Percentiles rank a stretch among this genome's conserved stretches.
Conservation (phyloP, 2,329 filamentous ascomycete species). For the Bipolaris gigantea region DNA sequence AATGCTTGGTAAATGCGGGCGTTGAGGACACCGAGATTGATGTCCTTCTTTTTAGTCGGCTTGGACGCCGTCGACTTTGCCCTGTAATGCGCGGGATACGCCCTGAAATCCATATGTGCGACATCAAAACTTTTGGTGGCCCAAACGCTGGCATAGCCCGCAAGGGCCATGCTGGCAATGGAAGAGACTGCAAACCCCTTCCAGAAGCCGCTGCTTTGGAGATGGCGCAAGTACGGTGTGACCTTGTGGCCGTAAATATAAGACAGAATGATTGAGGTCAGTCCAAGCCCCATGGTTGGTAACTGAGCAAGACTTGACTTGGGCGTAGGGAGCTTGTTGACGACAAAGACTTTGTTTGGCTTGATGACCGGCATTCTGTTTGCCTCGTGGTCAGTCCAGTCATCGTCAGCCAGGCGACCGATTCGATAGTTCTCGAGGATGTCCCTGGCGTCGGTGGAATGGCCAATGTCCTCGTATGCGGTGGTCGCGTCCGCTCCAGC, state of each 20-base stretch:
- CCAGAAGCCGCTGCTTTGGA: conserved; percentile 15
- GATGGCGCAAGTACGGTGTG: conserved; percentile 11
- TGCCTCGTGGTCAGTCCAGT: conserved; percentile 28
- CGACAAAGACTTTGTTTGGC: conserved; percentile 10
- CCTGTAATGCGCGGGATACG: conserved; percentile 18
- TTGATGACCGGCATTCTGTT: conserved; percentile 43
- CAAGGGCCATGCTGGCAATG: conserved; percentile 10
- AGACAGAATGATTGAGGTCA: conserved; percentile 5
- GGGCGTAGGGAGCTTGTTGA: conserved; percentile 18
- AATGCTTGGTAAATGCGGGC: conserved; percentile 54
- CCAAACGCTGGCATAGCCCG: conserved; percentile 13
- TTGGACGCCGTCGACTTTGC: conserved; percentile 12
- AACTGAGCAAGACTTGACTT: conserved; percentile 11
- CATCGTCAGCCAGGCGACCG: conserved; percentile 19
- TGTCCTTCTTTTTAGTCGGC: conserved; percentile 14
- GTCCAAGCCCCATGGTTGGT: conserved; percentile 7
- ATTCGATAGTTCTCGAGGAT: conserved; percentile 46
- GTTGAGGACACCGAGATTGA: conserved; percentile 53
- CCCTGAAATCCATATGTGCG: conserved; percentile 17
- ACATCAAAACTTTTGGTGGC: conserved; percentile 15
- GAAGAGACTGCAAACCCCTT: conserved; percentile 18
- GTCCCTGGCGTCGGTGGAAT: conserved; percentile 52
- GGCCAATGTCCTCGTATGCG: conserved; percentile 50
- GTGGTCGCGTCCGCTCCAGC: conserved; percentile 50
- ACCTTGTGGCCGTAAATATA: conserved; percentile 11